Evolutionary conservation across 345 rosid species (phyloP), one percentile per base, ranked within the genome.

Genomic region (Lumnitzera littorea): DNA sequence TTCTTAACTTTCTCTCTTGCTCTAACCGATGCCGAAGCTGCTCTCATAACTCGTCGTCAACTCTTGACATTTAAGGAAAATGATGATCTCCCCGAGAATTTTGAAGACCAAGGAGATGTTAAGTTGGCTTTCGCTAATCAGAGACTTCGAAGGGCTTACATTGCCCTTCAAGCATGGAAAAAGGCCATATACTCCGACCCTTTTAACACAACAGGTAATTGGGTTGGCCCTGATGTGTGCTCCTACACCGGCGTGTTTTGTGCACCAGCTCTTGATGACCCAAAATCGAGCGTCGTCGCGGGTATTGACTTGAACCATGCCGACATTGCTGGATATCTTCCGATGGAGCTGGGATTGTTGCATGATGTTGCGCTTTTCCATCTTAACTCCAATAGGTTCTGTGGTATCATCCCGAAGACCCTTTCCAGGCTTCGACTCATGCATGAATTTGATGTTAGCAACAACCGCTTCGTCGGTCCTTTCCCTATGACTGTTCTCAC

Each of bases 391-490:
- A 91, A 91, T 73, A 61, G 96, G 24, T 86, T 88, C 46, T 91
- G 98, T 52, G 98, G 98, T 24, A 74, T 88, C 65, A 58, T 91
- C 24, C 98, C 98, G 2, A 68, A 65, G 57, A 81, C 77, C 73
- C 14, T 91, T 0, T 65, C 75, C 10, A 78, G 70, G 60, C 75
- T 86, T 50, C 74, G 51, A 9, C 63, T 80, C 12, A 84, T 88
- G 88, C 62, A 73, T 15, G 98, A 91, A 73, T 88, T 91, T 29
- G 98, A 91, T 67, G 66, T 88, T 53, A 91, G 96, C 67, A 88
- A 83, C 79, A 91, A 91, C 70, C 78, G 96, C 0, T 85, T 91
- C 5, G 97, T 87, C 12, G 96, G 96, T 9, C 15, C 53, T n/a
- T 90, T 90, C 74, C 96, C 97, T 0, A 27, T 43, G 0, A 83